Conservation (phyloP, 2,329 filamentous ascomycete genomes). For the Sporothrix brunneoviolacea region DNA sequence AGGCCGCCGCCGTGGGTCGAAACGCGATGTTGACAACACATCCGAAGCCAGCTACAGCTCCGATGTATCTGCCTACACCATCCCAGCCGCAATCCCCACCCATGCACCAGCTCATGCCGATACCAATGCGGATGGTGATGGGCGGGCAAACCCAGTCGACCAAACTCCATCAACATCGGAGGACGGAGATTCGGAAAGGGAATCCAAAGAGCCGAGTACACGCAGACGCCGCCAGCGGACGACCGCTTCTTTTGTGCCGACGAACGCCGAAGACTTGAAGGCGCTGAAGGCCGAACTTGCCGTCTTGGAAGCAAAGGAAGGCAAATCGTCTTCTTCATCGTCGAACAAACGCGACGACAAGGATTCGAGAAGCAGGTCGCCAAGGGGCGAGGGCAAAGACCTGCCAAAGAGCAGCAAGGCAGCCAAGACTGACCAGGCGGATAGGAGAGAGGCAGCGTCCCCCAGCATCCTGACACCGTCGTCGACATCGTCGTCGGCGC, state of each 20-base stretch:
- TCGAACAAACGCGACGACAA: background rate
- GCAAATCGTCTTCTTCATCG: background rate
- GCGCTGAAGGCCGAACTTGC: constrained; percentile 20
- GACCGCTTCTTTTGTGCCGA: constrained; percentile 44
- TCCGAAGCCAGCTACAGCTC: constrained; percentile 19
- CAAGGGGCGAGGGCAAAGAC: constrained; percentile 1
- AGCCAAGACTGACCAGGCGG: background rate
- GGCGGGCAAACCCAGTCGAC: background rate
- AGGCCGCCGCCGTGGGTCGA: background rate
- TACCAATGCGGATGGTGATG: background rate
- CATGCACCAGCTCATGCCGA: background rate
- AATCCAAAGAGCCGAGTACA: constrained; percentile 24
- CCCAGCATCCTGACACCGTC: constrained; percentile 17
- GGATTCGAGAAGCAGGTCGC: background rate
- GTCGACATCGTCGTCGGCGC: constrained; percentile 15
- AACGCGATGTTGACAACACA: background rate
- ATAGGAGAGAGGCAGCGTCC: constrained; percentile 10
- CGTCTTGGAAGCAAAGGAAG: constrained; percentile 7
- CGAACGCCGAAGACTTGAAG: constrained; percentile 42
- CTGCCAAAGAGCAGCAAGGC: background rate
- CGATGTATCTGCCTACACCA: background rate
- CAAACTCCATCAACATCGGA: constrained; percentile 12
- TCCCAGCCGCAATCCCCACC: background rate
- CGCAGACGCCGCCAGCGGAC: constrained; percentile 25
- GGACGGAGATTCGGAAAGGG: constrained; percentile 7